Evolutionary conservation across 2,329 filamentous ascomycete genomes (phyloP), one percentile per base, ranked within the genome.

Genomic region (Talaromyces sp.): DNA sequence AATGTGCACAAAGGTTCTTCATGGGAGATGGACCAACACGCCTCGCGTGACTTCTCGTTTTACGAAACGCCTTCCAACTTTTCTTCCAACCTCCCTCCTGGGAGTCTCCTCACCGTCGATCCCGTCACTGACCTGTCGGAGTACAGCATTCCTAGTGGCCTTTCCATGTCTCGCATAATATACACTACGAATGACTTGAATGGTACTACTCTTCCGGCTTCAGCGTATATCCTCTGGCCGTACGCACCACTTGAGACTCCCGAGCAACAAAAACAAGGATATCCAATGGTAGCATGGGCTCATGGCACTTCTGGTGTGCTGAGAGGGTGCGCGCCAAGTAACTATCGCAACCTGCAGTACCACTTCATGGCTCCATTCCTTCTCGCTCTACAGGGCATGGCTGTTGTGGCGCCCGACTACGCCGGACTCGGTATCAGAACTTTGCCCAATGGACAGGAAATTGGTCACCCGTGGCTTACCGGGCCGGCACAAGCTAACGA

Each of bases 141-240:
- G 34, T 60, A 60, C n/a, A 60, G 57, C 16, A 34, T 60, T 55
- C 57, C 57, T 16, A 60, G 57, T 9, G 51, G 57, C 7, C 50
- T 60, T 23, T 54, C 67, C 30, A 58, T 85, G 51, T 83, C 81
- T 1, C 77, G 82, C 14, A 76, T 85, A 63, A 64, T 82, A 2
- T 85, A 81, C 69, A 77, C 77, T 23, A 79, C 80, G 0, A 74
- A 71, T 23, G 76, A 74, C n/a, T 63, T 78, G 27, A 81, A 83
- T 61, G 78, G 79, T 3, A 77, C 76, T 0, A 62, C 73, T 0
- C 68, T 84, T 1, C 82, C 82, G 0, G 77, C 80, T 8, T 82
- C 81, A 1, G 82, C 76, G 1, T 83, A 76, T 66, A 70, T 84
- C 12, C 75, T 84, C 1, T 84, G 80, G 80, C 82, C 82, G 0